Base-by-base conservation (phyloP, 148 eudicot genomes). In the Silene uniflora region DNA sequence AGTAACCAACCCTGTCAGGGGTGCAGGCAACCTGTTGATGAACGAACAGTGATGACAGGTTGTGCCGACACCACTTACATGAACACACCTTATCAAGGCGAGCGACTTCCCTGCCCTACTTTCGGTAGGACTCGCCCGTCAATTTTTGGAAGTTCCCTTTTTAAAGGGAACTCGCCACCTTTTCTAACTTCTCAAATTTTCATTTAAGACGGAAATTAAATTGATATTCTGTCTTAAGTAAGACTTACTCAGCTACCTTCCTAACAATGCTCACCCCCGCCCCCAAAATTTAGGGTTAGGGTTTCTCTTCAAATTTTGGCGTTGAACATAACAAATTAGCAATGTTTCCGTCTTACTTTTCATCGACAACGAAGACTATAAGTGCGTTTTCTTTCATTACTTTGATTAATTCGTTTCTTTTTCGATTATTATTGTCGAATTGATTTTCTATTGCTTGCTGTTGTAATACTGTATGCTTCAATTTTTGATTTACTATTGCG, bases 361-460 rank as follows among this genome's bases (percentile, higher is more conserved):
- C 70, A 92, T 91, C 10, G 91, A 92, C 66, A 92, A 91, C 24
- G 96, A 90, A 47, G 97, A 91, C 74, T 91, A 88, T 82, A 91
- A 92, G 93, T 92, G 47, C 66, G 87, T 35, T 16, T 25, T 77
- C 7, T 35, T 21, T 13, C 9, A 52, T 52, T 52, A 49, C 9
- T 62, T 18, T 42, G 10, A 21, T 13, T 42, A 10, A 21, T 13
- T 71, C 11, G 32, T 3, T 13, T 39, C 47, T 27, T 18, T 42
- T 18, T 25, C 19, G 17, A 59, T 3, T 17, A 23, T 4, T 65
- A 13, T 73, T 39, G 32, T 52, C 56, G 56, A 52, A 13, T 52
- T 52, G 2, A 35, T 39, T 39, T 39, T 6, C 44, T 39, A 39
- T 39, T 39, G 44, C 10, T 9, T 39, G 44, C 6, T 35, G 44